Evolutionary conservation across 2,329 filamentous ascomycete species (phyloP), one percentile per base, ranked within the genome.

Genomic region (Aspergillus sp.): DNA sequence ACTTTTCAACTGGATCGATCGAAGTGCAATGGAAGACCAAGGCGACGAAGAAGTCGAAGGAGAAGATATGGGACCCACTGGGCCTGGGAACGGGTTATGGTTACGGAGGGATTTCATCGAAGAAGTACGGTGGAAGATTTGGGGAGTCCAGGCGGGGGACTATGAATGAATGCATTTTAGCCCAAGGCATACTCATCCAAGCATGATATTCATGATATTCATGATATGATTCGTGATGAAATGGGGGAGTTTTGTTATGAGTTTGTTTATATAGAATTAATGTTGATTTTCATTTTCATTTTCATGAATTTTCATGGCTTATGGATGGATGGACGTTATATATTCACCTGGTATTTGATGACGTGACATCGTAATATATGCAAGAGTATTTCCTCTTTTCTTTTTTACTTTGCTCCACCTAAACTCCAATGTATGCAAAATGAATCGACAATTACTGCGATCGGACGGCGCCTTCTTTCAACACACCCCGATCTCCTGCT

Each of bases 1-100:
- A 4, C 62, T 88, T 48, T 85, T 87, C 59, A 76, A 76, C 44
- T 87, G 83, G 81, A 73, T 81, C n/a, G 81, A 85, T 61, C 47
- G 52, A 34, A 33, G 54, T 43, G 31, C 47, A 49, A 34, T 56
- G 50, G 37, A 57, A 51, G 40, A 65, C 67, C 45, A 72, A 65
- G 34, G 64, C 61, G 45, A 51, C 71, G 59, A 66, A 65, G 40
- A 56, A 42, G 50, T 48, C 28, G 49, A 47, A 41, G 43, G 49
- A 27, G 54, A 49, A 27, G 54, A 52, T 35, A 7, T 13, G 30
- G 11, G 8, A 31, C 40, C 12, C 34, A 5, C 47, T 33, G 37
- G 40, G 6, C 41, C 47, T 10, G 50, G 51, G 2, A 56, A 54
- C 35, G 65, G 65, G 5, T 49, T 68, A 19, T 70, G 67, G 67